Conservation (phyloP, 495 filamentous ascomycete species). For the Xylaria bambusicola region DNA sequence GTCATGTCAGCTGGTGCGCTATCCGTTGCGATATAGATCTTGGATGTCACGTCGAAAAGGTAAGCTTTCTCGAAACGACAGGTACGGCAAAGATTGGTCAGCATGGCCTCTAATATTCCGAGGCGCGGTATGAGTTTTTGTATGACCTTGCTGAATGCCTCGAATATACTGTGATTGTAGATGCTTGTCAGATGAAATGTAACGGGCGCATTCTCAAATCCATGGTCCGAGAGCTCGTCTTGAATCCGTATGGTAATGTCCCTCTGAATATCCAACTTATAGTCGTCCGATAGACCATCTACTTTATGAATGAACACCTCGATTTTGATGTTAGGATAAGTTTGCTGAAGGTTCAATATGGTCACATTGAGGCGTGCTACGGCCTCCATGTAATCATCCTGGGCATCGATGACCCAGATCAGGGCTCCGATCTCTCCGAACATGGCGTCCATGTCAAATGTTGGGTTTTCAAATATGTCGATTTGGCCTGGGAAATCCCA, state of each 20-base stretch:
- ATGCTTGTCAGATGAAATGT: slow-evolving; percentile 94
- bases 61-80: slow-evolving; percentile 97
- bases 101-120: slow-evolving; percentile 84
- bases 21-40: slow-evolving; percentile 98
- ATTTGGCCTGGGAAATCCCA: slow-evolving; percentile 97
- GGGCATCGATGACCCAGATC: slow-evolving; percentile 98
- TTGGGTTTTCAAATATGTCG: slow-evolving; percentile 76
- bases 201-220: slow-evolving; percentile 87
- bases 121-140: slow-evolving; percentile 95
- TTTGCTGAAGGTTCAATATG: slow-evolving; percentile 81
- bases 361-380: slow-evolving; percentile 82
- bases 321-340: slow-evolving; percentile 89
- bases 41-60: slow-evolving; percentile 92
- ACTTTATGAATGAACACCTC: slow-evolving; percentile 99
- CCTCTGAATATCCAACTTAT: slow-evolving; percentile 86
- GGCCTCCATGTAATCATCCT: slow-evolving; percentile 93
- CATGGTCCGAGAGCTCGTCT: slow-evolving; percentile 89
- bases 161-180: slow-evolving; percentile 97
- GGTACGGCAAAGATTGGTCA: slow-evolving; percentile 84
- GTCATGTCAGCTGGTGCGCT: slow-evolving; percentile 88
- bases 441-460: slow-evolving; percentile 86
- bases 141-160: slow-evolving; percentile 96
- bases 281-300: slow-evolving; percentile 92
- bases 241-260: slow-evolving; percentile 96
- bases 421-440: slow-evolving; percentile 91